phyloP scores from a whole-genome alignment of 345 rosid genomes.

The Eutrema heterophyllum region DNA sequence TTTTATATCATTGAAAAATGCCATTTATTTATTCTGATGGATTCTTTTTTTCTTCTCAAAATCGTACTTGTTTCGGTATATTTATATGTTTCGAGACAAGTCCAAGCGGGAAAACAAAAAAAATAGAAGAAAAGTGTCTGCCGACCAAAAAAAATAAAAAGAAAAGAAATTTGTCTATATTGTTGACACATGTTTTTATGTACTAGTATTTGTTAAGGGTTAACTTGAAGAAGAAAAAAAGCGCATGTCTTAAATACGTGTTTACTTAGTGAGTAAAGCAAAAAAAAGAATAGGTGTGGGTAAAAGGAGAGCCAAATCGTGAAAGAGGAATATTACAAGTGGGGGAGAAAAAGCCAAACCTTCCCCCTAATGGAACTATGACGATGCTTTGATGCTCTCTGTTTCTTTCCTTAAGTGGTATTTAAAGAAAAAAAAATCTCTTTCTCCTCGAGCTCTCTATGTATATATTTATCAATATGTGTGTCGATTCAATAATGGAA shows the following conservation, averaged over 20 bases:
- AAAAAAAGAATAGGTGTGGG: conserved; percentile 9
- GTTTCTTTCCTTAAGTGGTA: conserved; percentile 44
- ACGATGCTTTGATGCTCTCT: conserved; percentile 43
- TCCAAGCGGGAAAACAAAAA: no score
- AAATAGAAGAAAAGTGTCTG: background rate
- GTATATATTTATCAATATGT: background rate
- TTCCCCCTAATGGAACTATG: conserved; percentile 64
- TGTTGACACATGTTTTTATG: background rate
- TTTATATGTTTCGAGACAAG: background rate
- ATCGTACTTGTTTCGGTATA: background rate
- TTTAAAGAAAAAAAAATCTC: conserved; percentile 2
- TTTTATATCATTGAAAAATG: background rate
- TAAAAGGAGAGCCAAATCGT: conserved; percentile 17
- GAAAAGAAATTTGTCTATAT: background rate
- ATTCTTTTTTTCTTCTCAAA: background rate
- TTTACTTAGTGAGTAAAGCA: background rate
- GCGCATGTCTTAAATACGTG: background rate
- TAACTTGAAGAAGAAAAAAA: background rate
- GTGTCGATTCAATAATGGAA: background rate
- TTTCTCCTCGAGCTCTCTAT: background rate
- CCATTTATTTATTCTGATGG: no score
- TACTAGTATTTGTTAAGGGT: no score
- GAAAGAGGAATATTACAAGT: conserved; percentile 26
- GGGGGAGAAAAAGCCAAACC: conserved; percentile 29
- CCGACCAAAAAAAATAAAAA: background rate